Evolutionary conservation across 1,284 basidiomycete genomes (phyloP).

Genomic region (Rhodotorula sp.): DNA sequence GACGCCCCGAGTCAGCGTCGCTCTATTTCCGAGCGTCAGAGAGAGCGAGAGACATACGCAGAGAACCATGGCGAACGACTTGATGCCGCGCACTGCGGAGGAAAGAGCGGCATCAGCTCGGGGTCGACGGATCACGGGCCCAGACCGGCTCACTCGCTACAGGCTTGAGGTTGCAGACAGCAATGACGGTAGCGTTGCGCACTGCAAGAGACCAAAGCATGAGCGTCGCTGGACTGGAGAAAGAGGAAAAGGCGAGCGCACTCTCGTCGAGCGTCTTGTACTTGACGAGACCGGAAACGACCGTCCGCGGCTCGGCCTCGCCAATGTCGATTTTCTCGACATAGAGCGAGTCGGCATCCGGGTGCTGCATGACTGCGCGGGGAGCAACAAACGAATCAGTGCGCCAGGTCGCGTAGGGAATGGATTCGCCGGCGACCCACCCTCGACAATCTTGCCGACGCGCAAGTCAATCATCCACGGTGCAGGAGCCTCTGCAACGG

Average conservation of each 20-base stretch:
- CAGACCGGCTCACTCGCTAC: constrained; percentile 61
- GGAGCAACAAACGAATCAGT: neutral
- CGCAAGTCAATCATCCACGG: constrained; percentile 94
- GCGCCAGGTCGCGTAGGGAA: neutral
- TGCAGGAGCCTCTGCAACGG: constrained; percentile 50
- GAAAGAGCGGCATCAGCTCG: neutral
- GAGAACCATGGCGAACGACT: constrained; percentile 95
- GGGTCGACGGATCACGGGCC: neutral
- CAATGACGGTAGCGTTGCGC: constrained; percentile 78
- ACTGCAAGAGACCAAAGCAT: constrained; percentile 55
- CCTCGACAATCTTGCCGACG: constrained; percentile 76
- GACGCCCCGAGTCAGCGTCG: neutral
- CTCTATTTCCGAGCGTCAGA: neutral
- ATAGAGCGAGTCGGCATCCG: constrained; percentile 59
- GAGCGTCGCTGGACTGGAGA: neutral
- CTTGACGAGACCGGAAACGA: constrained; percentile 91
- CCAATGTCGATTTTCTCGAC: constrained; percentile 87
- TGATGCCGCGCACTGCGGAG: constrained; percentile 77
- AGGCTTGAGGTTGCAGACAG: constrained; percentile 92
- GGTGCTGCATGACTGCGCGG: constrained; percentile 80
- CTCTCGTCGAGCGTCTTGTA: constrained; percentile 86
- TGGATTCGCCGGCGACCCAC: constrained; percentile 55
- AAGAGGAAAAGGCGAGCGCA: constrained; percentile 9
- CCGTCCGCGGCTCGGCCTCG: constrained; percentile 85
- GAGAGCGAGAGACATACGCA: constrained; percentile 60